Evolutionary conservation across 768 basidiomycete genomes (phyloP).

Genomic region (Lepiota venenata): DNA sequence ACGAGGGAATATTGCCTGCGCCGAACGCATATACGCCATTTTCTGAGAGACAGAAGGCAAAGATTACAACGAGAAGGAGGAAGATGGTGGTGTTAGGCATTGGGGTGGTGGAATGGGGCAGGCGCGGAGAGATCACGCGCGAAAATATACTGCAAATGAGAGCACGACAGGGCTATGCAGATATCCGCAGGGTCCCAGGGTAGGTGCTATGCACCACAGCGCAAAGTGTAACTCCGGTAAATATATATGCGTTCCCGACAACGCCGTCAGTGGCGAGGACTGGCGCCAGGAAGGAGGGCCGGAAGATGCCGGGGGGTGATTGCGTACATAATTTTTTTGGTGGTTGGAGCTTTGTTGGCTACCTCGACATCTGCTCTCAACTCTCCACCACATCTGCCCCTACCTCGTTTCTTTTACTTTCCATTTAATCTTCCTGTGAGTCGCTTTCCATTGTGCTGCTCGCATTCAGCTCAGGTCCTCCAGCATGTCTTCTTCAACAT

Average conservation of each 20-base stretch:
- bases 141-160: too few relatives aligned
- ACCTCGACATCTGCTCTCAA: conserved; percentile 12
- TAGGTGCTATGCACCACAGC: too few relatives aligned
- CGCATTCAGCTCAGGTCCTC: background rate
- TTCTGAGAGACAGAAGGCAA: conserved; percentile 51
- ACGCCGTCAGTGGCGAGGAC: background rate
- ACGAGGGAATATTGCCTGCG: conserved; percentile 86
- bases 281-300: background rate
- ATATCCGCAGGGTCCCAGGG: too few relatives aligned
- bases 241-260: too few relatives aligned
- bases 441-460: conserved; percentile 26
- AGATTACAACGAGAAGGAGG: conserved; percentile 44
- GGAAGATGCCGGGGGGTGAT: conserved; percentile 17
- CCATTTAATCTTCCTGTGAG: conserved; percentile 27
- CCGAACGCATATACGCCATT: conserved; percentile 72
- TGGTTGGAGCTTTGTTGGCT: conserved; percentile 11
- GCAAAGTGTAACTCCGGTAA: too few relatives aligned
- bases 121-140: too few relatives aligned
- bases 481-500: conserved; percentile 35
- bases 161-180: background rate
- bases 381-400: conserved; percentile 11
- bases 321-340: conserved; percentile 14
- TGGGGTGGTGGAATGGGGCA: background rate
- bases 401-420: conserved; percentile 16
- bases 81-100: conserved; percentile 36